Evolutionary conservation across 192 early-diverging fungal species (phyloP).

Genomic region (Coemansia sp.): DNA sequence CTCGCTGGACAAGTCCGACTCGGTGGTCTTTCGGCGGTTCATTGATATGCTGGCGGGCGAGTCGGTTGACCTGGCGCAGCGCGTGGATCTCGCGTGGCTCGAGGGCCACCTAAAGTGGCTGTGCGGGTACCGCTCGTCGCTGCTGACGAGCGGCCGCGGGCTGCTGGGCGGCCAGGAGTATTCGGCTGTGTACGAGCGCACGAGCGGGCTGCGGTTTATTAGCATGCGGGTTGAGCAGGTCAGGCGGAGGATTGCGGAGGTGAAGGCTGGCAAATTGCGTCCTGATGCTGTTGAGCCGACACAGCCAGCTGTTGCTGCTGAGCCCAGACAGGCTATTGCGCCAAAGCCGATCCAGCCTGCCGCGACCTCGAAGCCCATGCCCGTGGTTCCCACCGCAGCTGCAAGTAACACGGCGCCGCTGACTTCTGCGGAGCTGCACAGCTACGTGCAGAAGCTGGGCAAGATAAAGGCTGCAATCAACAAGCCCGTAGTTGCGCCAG

Average conservation of each 20-base stretch:
- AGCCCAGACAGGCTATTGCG: too few species aligned
- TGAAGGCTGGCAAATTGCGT: neutral
- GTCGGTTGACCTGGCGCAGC: neutral
- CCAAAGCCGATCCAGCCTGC: too few species aligned
- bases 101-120: neutral
- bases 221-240: conserved; percentile 1
- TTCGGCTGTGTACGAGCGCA: neutral
- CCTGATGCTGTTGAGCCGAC: too few species aligned
- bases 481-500: neutral
- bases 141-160: neutral
- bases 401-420: neutral
- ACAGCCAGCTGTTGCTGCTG: too few species aligned
- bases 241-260: neutral
- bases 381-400: neutral
- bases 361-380: too few species aligned
- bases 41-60: neutral
- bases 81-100: neutral
- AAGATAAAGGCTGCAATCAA: neutral
- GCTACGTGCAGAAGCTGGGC: neutral
- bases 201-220: neutral
- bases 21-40: neutral
- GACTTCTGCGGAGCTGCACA: neutral
- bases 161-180: neutral
- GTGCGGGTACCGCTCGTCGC: neutral
- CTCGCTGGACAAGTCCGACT: neutral